phyloP scores from a whole-genome alignment of 257 asterid genomes.

The Solanum tacnaense region DNA sequence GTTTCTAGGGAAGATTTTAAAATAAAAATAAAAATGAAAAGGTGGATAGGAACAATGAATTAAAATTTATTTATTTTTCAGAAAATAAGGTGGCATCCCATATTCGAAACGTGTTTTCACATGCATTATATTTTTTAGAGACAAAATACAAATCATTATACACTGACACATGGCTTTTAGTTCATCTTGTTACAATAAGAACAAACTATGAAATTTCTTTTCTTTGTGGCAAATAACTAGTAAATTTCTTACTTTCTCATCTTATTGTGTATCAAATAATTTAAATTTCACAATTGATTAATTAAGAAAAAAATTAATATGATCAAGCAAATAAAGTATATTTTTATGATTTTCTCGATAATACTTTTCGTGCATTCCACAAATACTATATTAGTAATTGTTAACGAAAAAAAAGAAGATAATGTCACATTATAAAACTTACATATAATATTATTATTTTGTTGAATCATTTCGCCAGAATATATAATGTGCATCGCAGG shows the following conservation, averaged over 20 bases:
- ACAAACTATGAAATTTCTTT: too few species aligned
- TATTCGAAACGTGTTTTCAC: neutral
- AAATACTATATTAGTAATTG: neutral
- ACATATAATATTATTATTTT: neutral
- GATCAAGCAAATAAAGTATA: too few species aligned
- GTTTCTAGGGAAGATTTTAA: too few species aligned
- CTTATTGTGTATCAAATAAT: neutral
- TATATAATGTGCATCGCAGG: neutral
- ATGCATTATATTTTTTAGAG: too few species aligned
- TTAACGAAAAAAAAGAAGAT: too few species aligned
- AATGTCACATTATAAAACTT: neutral
- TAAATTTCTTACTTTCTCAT: neutral
- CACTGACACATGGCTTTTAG: neutral
- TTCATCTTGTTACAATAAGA: neutral
- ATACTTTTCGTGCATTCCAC: neutral
- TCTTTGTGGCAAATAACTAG: neutral
- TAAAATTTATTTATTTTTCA: too few species aligned
- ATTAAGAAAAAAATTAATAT: too few species aligned
- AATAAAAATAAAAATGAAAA: neutral
- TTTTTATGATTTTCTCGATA: neutral
- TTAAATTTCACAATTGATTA: too few species aligned
- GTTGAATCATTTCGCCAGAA: neutral
- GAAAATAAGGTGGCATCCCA: neutral
- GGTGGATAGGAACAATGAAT: neutral
- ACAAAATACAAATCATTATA: too few species aligned